Conservation (phyloP, 805 yeast species). For the Scheffersomyces lignosus region DNA sequence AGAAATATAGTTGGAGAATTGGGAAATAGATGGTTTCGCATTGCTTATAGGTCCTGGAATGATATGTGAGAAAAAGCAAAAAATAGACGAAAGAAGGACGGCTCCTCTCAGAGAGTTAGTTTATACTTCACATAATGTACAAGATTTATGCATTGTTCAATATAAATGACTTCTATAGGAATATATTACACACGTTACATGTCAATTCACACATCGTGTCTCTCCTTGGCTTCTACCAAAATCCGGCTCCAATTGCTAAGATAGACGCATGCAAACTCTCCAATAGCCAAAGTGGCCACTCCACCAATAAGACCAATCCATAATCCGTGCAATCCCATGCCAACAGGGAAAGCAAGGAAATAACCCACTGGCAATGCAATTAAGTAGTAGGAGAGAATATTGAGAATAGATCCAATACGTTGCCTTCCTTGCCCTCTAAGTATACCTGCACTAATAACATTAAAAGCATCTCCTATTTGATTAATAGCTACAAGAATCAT, state of each 20-base stretch:
- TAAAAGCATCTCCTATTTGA: constrained; percentile 69
- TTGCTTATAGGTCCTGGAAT: too few relatives aligned
- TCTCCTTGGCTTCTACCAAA: constrained; percentile 11
- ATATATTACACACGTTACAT: too few relatives aligned
- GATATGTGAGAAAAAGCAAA: too few relatives aligned
- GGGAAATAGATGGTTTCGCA: too few relatives aligned
- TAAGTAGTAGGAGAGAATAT: constrained; percentile 64
- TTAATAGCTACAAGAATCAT: constrained; percentile 65
- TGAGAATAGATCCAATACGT: constrained; percentile 70
- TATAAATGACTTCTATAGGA: too few relatives aligned
- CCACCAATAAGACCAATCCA: constrained; percentile 73
- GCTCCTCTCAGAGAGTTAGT: too few relatives aligned
- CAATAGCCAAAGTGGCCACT: constrained; percentile 30
- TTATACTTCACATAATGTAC: too few relatives aligned
- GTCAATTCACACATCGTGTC: too few relatives aligned
- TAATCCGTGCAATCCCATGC: constrained; percentile 57
- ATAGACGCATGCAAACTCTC: constrained; percentile 28
- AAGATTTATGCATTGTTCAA: too few relatives aligned
- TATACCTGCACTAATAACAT: constrained; percentile 76
- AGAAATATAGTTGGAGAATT: too few relatives aligned
- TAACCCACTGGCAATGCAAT: constrained; percentile 75
- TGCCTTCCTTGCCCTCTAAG: constrained; percentile 88
- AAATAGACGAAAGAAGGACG: too few relatives aligned
- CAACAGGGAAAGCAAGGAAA: constrained; percentile 52
- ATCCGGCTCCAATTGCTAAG: constrained; percentile 32